Conservation (phyloP, 768 basidiomycete genomes). For the Tulasnella sp. region DNA sequence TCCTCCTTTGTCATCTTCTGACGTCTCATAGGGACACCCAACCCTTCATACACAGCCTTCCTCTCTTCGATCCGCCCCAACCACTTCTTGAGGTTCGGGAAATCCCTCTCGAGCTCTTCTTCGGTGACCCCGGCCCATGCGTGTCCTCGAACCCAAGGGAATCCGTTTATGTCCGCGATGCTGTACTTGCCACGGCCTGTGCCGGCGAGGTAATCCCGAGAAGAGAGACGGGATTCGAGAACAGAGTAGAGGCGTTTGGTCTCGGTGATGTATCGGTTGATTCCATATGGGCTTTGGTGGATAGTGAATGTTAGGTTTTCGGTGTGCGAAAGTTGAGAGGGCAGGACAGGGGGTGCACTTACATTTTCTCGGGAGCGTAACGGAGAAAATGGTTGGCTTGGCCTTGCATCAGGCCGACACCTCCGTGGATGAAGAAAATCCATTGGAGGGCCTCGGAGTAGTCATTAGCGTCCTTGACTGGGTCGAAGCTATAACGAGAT, state of each 20-base stretch:
- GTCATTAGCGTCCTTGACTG: constrained; percentile 34
- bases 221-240: constrained; percentile 61
- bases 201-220: constrained; percentile 73
- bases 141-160: constrained; percentile 49
- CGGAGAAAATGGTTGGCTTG: constrained; percentile 58
- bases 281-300: constrained; percentile 22
- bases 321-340: background rate
- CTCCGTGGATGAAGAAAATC: constrained; percentile 81
- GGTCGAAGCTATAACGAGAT: constrained; percentile 37
- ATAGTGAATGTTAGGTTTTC: background rate
- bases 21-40: constrained; percentile 24
- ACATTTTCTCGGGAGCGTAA: constrained; percentile 52
- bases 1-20: constrained; percentile 25
- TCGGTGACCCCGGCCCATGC: constrained; percentile 33
- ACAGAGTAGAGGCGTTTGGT: constrained; percentile 76
- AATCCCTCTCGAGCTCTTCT: constrained; percentile 43
- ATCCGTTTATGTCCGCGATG: constrained; percentile 60
- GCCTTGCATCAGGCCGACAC: constrained; percentile 30
- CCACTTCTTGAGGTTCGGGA: constrained; percentile 50
- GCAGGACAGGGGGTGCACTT: constrained; percentile 30
- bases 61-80: constrained; percentile 31
- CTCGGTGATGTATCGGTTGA: constrained; percentile 64
- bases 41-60: constrained; percentile 27
- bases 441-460: constrained; percentile 70
- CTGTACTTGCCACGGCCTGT: constrained; percentile 52